Conservation (phyloP, 164 flowering plant genomes). For the Chimonanthus salicifolius region DNA sequence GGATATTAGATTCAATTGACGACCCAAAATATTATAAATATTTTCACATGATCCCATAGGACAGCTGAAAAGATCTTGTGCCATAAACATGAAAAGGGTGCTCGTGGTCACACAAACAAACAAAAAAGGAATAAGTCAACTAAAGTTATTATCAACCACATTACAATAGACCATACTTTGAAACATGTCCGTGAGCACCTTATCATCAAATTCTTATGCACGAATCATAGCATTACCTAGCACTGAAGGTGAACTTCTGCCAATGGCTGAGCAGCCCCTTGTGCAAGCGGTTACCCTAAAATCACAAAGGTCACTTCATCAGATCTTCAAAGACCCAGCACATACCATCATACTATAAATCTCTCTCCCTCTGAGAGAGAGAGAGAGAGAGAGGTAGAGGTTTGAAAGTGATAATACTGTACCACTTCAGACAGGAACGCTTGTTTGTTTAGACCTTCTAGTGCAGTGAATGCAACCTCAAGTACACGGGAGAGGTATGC, state of each 20-base stretch:
- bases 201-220: background rate
- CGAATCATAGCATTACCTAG: slow-evolving; percentile 54
- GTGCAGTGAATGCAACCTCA: slow-evolving; percentile 89
- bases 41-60: no score
- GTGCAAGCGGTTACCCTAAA: slow-evolving; percentile 86
- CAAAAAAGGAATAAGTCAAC: no score
- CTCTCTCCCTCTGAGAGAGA: no score
- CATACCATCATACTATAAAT: no score
- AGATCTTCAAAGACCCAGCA: slow-evolving; percentile 7
- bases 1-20: no score
- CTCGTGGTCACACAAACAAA: no score
- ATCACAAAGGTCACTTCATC: slow-evolving; percentile 10
- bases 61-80: no score
- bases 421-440: slow-evolving; percentile 96
- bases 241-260: slow-evolving; percentile 96
- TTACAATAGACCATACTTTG: background rate
- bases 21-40: no score
- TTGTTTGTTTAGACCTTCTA: slow-evolving; percentile 96
- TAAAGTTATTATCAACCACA: background rate
- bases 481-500: slow-evolving; percentile 96
- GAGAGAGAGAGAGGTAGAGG: background rate
- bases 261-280: slow-evolving; percentile 88
- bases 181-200: background rate
- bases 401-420: slow-evolving; percentile 9
- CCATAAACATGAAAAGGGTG: no score